phyloP scores from a whole-genome alignment of 116 monocot genomes.

The Papilionanthe hybrid region DNA sequence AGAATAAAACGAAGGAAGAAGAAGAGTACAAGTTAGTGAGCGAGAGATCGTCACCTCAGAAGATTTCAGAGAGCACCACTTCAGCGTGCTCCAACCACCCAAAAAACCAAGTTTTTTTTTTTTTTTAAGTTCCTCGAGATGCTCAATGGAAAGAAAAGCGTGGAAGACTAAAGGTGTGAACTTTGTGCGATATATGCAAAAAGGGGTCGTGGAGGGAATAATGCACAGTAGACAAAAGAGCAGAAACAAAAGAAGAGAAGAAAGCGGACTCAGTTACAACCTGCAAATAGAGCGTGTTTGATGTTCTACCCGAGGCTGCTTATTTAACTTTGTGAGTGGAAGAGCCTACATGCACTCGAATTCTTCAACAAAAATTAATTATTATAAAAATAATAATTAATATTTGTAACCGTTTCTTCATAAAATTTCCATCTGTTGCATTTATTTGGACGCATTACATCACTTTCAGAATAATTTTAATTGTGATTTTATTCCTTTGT shows the following conservation, averaged over 20 bases:
- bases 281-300: neutral
- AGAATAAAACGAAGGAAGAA: neutral
- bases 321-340: neutral
- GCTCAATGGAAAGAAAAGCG: neutral
- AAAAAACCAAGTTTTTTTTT: neutral
- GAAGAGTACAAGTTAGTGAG: neutral
- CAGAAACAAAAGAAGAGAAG: neutral
- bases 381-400: too few relatives aligned
- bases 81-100: neutral
- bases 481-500: too few relatives aligned
- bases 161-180: neutral
- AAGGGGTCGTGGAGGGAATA: neutral
- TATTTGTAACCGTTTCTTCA: too few relatives aligned
- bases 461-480: too few relatives aligned
- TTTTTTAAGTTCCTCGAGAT: slow-evolving; percentile 1
- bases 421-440: too few relatives aligned
- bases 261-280: neutral
- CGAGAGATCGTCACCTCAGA: neutral
- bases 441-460: too few relatives aligned
- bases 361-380: too few relatives aligned
- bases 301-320: neutral
- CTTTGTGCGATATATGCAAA: neutral
- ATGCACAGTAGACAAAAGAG: neutral
- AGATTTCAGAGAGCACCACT: neutral
- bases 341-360: too few relatives aligned